Base-by-base conservation (phyloP, 768 basidiomycete genomes). In the Tulasnella sp. region DNA sequence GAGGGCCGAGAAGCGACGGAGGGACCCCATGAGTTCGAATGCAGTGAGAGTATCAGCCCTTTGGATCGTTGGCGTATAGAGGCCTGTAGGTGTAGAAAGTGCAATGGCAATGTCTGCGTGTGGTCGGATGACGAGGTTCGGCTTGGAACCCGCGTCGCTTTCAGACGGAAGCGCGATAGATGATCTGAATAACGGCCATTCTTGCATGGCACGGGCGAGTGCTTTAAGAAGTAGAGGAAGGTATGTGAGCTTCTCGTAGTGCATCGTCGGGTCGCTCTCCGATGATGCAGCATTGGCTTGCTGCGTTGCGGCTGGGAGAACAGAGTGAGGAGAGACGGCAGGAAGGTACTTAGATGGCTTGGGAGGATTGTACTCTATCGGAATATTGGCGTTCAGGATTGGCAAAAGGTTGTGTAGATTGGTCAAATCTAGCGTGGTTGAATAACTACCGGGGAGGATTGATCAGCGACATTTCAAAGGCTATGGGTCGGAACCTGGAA, bases 161-260 rank as follows among this genome's bases (percentile, higher is more conserved):
- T 4, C 81, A 58, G 31, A 69, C 7, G 80, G 45, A 0, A 86
- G 86, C 0, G 90, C 89, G 80, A 94, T 90, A 39, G 91, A 91
- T 25, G 91, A 87, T 19, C 92, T 87, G 85, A 96, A 89, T 69
- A 96, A 83, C 0, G 94, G 93, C 93, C 94, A 93, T 81, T 93
- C 89, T 77, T 86, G 83, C 92, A 96, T 93, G 3, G 93, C 87
- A 79, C 86, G 88, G 0, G 91, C 88, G 71, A 96, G 90, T 0
- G 91, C 90, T 82, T 96, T 96, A 79, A 95, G 84, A 9, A 96
- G 87, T 80, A 95, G 85, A 12, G 94, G 94, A 39, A 96, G 89
- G 82, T 91, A 92, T 0, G 93, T 94, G 38, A 96, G 83, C 42
- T 87, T 88, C 37, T 87, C 84, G 83, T 88, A 93, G 52, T 88